These are phyloP conservation scores for Chlamydomonas reinhardtii DNA, from an alignment of 163 green algal genomes.

Conservation along the genomic window DNA sequence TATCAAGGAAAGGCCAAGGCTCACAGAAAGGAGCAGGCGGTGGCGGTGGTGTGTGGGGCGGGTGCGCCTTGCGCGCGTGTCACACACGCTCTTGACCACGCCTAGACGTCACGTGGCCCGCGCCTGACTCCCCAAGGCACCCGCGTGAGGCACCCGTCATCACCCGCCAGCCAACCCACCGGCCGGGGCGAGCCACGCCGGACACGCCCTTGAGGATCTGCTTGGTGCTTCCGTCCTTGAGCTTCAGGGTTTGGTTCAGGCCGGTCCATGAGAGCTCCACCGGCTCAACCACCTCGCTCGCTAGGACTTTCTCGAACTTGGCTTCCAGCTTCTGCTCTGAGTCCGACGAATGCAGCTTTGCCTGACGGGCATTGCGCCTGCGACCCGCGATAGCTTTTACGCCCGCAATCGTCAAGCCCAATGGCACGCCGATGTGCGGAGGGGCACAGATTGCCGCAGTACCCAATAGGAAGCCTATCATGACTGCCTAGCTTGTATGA, in stretches of 20 bases:
- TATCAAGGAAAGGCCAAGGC: too few relatives aligned
- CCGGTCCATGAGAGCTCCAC: slow-evolving; percentile 74
- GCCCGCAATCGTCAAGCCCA: slow-evolving; percentile 45
- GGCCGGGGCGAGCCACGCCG: slow-evolving; percentile 70
- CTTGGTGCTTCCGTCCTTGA: slow-evolving; percentile 62
- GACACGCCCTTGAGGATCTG: slow-evolving; percentile 72
- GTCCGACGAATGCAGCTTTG: not conserved
- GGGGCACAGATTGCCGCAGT: slow-evolving; percentile 62
- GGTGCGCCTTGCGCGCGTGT: too few relatives aligned
- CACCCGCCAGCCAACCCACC: slow-evolving; percentile 38
- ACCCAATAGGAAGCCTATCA: slow-evolving; percentile 70
- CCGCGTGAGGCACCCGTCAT: not conserved
- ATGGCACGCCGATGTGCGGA: slow-evolving; percentile 60
- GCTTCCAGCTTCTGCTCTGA: slow-evolving; percentile 2
- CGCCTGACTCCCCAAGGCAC: not conserved
- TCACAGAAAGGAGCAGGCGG: too few relatives aligned
- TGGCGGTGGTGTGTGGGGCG: too few relatives aligned
- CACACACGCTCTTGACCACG: too few relatives aligned
- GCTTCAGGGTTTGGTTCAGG: slow-evolving; percentile 64
- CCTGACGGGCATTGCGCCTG: not conserved
- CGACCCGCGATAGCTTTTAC: slow-evolving; percentile 43
- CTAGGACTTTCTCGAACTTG: not conserved
- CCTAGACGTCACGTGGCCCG: too few relatives aligned
- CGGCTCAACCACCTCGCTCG: slow-evolving; percentile 36
- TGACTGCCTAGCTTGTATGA: not conserved